These are phyloP conservation scores for Bipolaris gigantea DNA, from an alignment of 2,329 filamentous ascomycete species.

Conservation along the genomic window DNA sequence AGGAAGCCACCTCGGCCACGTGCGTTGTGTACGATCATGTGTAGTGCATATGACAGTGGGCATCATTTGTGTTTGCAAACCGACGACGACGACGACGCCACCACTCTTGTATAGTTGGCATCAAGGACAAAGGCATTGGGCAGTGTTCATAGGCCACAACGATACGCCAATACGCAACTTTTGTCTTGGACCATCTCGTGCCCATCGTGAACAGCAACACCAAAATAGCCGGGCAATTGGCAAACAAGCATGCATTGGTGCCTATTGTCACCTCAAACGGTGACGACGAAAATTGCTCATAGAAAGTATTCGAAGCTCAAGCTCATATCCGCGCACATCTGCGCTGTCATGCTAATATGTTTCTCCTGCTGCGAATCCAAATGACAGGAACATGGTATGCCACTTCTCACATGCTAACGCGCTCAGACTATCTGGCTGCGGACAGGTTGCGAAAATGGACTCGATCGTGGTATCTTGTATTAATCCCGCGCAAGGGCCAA, in stretches of 20 bases:
- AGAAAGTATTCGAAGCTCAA: slow-evolving; percentile 5
- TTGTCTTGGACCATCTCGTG: not conserved
- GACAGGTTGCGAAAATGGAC: slow-evolving; percentile 22
- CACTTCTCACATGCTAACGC: slow-evolving; percentile 18
- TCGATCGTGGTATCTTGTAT: slow-evolving; percentile 27
- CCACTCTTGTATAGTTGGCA: slow-evolving; percentile 6
- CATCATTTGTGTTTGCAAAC: slow-evolving; percentile 5
- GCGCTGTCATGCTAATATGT: slow-evolving; percentile 8
- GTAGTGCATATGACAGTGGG: slow-evolving; percentile 6
- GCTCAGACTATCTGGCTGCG: slow-evolving; percentile 33
- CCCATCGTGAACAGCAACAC: not conserved
- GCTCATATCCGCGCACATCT: slow-evolving; percentile 1
- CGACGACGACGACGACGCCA: not conserved
- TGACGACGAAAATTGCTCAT: slow-evolving; percentile 13
- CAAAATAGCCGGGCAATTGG: not conserved
- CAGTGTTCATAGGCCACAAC: slow-evolving; percentile 7
- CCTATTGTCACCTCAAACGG: slow-evolving; percentile 12
- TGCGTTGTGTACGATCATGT: slow-evolving; percentile 10
- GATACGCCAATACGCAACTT: not conserved
- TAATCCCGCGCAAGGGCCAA: slow-evolving; percentile 19
- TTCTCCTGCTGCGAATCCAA: slow-evolving; percentile 16
- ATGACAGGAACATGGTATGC: slow-evolving; percentile 17
- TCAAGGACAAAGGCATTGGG: slow-evolving; percentile 15
- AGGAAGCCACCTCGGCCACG: not conserved
- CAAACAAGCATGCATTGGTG: slow-evolving; percentile 18